These are phyloP conservation scores for Amanita rubescens DNA, from an alignment of 768 basidiomycete species.

Conservation along the genomic window DNA sequence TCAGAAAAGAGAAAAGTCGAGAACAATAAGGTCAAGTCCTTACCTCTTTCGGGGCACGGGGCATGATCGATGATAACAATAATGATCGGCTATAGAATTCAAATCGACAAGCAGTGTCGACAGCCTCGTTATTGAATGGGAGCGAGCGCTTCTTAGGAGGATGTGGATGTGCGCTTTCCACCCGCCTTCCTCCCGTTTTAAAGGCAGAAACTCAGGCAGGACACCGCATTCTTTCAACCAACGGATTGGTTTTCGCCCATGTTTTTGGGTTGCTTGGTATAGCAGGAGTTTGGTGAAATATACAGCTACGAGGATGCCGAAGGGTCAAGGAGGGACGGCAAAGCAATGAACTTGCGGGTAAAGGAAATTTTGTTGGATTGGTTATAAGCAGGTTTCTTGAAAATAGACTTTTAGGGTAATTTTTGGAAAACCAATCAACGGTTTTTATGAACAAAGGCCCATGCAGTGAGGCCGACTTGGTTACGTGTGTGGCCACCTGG, in stretches of 20 bases:
- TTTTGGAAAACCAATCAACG: not conserved
- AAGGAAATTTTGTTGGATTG: constrained; percentile 2
- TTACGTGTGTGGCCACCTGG: not conserved
- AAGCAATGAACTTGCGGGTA: not conserved
- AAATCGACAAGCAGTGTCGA: not conserved
- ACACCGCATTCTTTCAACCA: not conserved
- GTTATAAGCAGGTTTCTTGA: not conserved
- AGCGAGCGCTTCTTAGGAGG: not conserved
- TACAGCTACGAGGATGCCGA: not conserved
- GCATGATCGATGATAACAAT: constrained; percentile 1
- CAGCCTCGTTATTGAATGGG: not conserved
- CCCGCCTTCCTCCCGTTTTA: not conserved
- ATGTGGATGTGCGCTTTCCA: not conserved
- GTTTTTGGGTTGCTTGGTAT: not conserved
- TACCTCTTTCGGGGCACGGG: not conserved
- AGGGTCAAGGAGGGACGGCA: not conserved
- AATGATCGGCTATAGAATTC: not conserved
- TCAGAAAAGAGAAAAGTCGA: constrained; percentile 1
- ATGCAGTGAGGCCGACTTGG: not conserved
- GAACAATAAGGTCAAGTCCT: not conserved
- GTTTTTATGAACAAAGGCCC: not conserved
- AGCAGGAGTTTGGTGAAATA: not conserved
- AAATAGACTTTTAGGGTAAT: constrained; percentile 5
- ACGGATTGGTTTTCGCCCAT: constrained; percentile 1
- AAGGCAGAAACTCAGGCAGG: no score